Percentiles rank a stretch among this genome's conserved stretches.
These are phyloP conservation scores for Fragosphaeria purpurea DNA, from an alignment of 2,329 filamentous ascomycete genomes.

Conservation along the genomic window DNA sequence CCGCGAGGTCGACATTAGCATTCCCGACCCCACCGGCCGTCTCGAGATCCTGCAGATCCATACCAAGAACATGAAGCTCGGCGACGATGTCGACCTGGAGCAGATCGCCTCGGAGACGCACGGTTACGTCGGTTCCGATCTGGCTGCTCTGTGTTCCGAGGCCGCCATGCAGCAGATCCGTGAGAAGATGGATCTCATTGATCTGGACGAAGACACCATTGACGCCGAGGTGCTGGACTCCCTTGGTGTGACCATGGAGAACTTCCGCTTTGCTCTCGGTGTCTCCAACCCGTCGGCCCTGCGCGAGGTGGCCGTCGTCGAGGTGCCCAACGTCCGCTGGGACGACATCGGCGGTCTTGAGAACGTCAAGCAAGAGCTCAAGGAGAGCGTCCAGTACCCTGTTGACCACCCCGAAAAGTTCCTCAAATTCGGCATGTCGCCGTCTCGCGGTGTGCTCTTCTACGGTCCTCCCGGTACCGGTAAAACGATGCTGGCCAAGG, in stretches of 20 bases:
- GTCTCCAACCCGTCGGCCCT: constrained; percentile 98
- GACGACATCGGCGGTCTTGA: constrained; percentile 99
- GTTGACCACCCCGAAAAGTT: constrained; percentile 99
- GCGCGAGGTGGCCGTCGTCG: constrained; percentile 96
- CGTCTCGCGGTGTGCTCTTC: constrained; percentile 96
- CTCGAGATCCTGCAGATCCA: constrained; percentile 98
- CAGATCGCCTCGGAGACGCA: constrained; percentile 95
- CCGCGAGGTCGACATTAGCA: constrained; percentile 96
- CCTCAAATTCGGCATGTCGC: constrained; percentile 98
- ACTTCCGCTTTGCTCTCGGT: constrained; percentile 97
- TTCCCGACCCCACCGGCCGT: constrained; percentile 94
- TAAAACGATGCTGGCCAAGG: constrained; percentile 99
- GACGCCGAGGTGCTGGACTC: constrained; percentile 98
- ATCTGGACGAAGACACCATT: constrained; percentile 97
- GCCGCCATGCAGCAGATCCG: constrained; percentile 99
- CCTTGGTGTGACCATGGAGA: constrained; percentile 97
- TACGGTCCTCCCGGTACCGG: constrained; percentile 98
- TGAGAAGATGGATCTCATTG: constrained; percentile 99
- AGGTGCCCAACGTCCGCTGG: constrained; percentile 98
- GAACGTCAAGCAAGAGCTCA: constrained; percentile 97
- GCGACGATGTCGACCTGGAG: constrained; percentile 91
- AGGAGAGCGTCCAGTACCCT: constrained; percentile 97
- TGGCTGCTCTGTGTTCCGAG: constrained; percentile 96
- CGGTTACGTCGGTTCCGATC: constrained; percentile 97
- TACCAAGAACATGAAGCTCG: constrained; percentile 99